Conservation (phyloP, 768 basidiomycete genomes). For the Royoungia palumana region DNA sequence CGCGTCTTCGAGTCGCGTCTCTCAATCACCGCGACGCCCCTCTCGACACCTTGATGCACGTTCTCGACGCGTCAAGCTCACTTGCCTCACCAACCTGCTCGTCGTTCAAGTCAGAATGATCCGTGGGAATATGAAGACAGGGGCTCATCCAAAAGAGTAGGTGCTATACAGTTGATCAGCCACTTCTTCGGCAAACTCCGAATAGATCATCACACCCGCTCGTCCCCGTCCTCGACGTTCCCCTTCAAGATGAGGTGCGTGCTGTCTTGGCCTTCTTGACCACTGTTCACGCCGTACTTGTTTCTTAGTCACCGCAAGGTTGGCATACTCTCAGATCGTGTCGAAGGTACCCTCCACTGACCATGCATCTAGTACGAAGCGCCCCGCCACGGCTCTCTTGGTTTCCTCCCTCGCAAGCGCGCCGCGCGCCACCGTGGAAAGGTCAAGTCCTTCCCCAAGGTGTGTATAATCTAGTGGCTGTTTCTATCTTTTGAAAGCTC, state of each 20-base stretch:
- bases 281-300: neutral
- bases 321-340: constrained; percentile 23
- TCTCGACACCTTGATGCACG: neutral
- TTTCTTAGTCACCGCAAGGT: constrained; percentile 83
- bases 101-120: neutral
- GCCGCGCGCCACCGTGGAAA: constrained; percentile 97
- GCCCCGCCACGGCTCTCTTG: constrained; percentile 96
- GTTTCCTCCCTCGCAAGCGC: constrained; percentile 95
- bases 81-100: neutral
- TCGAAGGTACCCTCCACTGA: constrained; percentile 11
- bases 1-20: constrained; percentile 22
- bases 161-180: constrained; percentile 33
- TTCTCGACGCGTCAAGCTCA: constrained; percentile 9
- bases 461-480: constrained; percentile 33
- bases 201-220: constrained; percentile 2
- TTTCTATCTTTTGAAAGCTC: constrained; percentile 5
- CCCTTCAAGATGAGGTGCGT: constrained; percentile 63
- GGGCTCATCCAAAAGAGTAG: constrained; percentile 14
- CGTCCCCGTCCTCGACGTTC: constrained; percentile 17
- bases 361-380: constrained; percentile 78
- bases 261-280: neutral
- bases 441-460: constrained; percentile 99
- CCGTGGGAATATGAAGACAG: constrained; percentile 17
- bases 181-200: constrained; percentile 30
- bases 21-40: neutral